A percentile compares a stretch with the other conserved stretches of the same genome.
Conservation (phyloP, 441 rosid genomes). For the Gossypium trilobum region DNA sequence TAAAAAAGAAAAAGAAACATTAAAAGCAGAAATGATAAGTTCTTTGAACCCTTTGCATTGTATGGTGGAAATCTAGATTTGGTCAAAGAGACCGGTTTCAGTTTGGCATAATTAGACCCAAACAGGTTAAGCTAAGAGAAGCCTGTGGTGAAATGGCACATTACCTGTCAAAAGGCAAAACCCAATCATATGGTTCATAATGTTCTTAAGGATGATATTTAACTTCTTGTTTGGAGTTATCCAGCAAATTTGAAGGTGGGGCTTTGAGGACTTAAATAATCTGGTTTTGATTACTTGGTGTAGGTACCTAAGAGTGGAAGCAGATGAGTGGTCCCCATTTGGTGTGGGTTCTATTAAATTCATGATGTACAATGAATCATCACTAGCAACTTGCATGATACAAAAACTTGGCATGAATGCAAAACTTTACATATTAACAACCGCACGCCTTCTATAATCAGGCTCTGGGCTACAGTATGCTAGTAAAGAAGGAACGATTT, state of each 20-base stretch:
- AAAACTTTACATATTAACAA: not conserved
- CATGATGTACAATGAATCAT: not conserved
- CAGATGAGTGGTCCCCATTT: not conserved
- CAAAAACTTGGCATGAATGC: not conserved
- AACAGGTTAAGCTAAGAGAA: not conserved
- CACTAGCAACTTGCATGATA: not conserved
- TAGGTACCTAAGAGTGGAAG: not conserved
- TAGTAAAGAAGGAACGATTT: not conserved
- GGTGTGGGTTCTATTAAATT: not conserved
- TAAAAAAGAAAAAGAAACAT: not conserved
- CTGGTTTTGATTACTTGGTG: not conserved
- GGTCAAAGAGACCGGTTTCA: not conserved
- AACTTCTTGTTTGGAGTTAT: no score
- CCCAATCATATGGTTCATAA: not conserved
- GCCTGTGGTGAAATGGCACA: not conserved
- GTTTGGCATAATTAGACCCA: not conserved
- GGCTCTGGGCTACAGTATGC: not conserved
- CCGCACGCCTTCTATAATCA: not conserved
- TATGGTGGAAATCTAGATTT: not conserved
- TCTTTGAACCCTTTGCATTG: not conserved
- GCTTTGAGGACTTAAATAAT: no score
- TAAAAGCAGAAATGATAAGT: conserved; percentile 1
- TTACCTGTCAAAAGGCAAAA: not conserved
- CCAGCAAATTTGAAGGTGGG: no score
- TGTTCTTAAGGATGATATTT: no score